Evolutionary conservation across 345 rosid species (phyloP).

Genomic region (Murraya paniculata): DNA sequence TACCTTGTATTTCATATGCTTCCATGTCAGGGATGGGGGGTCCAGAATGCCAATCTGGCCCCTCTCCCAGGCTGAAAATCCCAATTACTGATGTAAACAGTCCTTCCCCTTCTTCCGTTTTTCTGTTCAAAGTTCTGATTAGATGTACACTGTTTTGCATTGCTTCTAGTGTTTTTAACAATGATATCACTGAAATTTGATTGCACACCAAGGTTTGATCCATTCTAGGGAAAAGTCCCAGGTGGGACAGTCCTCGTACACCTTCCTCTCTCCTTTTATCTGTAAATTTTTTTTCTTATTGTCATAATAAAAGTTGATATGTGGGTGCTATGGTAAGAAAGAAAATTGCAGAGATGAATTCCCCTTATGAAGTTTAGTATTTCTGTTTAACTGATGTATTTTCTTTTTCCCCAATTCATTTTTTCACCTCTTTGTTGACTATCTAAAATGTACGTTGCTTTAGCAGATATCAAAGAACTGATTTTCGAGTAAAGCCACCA

Average conservation of each 20-base stretch:
- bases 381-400: not conserved
- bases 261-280: not conserved
- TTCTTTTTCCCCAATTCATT: not conserved
- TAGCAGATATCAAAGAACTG: conserved; percentile 83
- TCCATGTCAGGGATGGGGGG: not conserved
- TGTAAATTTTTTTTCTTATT: no score
- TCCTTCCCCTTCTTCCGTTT: not conserved
- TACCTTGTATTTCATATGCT: not conserved
- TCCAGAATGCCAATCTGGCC: not conserved
- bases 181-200: not conserved
- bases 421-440: conserved; percentile 2
- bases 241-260: not conserved
- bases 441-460: conserved; percentile 15
- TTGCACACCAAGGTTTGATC: not conserved
- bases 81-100: not conserved
- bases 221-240: not conserved
- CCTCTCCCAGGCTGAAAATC: not conserved
- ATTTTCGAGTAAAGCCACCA: conserved; percentile 79
- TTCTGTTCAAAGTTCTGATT: not conserved
- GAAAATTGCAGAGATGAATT: not conserved
- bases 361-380: not conserved
- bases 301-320: no score
- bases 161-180: not conserved
- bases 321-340: no score
- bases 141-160: not conserved